Conservation (phyloP, 2,329 filamentous ascomycete genomes). For the Clarireedia paspali region DNA sequence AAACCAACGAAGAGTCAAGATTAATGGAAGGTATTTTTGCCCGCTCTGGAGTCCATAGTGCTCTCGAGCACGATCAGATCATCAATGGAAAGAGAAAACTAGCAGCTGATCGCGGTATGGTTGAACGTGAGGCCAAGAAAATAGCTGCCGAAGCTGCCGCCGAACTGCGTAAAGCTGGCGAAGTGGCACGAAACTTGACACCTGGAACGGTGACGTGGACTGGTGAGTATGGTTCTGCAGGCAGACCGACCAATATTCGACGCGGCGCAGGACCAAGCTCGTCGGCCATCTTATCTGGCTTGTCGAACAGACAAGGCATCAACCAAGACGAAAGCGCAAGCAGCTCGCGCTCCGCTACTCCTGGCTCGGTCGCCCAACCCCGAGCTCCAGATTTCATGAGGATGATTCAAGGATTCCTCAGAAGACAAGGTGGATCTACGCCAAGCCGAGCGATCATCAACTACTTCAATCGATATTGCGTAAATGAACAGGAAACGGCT, state of each 20-base stretch:
- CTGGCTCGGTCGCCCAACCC: constrained; percentile 33
- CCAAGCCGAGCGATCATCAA: constrained; percentile 82
- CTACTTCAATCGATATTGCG: constrained; percentile 79
- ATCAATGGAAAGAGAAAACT: constrained; percentile 67
- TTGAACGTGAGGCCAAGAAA: constrained; percentile 73
- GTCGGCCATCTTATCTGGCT: constrained; percentile 45
- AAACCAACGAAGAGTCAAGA: constrained; percentile 55
- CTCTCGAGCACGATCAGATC: constrained; percentile 88
- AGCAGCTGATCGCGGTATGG: constrained; percentile 67
- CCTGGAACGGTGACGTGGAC: constrained; percentile 93
- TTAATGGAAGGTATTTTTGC: constrained; percentile 88
- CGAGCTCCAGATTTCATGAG: constrained; percentile 56
- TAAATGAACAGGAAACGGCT: constrained; percentile 56
- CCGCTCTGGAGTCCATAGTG: constrained; percentile 77
- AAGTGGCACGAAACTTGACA: constrained; percentile 64
- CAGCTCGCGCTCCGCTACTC: constrained; percentile 40
- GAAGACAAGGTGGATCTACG: constrained; percentile 67
- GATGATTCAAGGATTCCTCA: constrained; percentile 73
- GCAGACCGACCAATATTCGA: constrained; percentile 50
- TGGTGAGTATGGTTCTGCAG: constrained; percentile 70
- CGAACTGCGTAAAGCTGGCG: constrained; percentile 64
- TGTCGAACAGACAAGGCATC: constrained; percentile 46
- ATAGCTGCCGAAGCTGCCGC: constrained; percentile 72
- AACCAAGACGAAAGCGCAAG: constrained; percentile 32
- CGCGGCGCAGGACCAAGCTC: constrained; percentile 44